Percentiles rank a stretch among this genome's conserved stretches.
phyloP scores from a whole-genome alignment of 106 monocot genomes.

The Apostasia ramifera region DNA sequence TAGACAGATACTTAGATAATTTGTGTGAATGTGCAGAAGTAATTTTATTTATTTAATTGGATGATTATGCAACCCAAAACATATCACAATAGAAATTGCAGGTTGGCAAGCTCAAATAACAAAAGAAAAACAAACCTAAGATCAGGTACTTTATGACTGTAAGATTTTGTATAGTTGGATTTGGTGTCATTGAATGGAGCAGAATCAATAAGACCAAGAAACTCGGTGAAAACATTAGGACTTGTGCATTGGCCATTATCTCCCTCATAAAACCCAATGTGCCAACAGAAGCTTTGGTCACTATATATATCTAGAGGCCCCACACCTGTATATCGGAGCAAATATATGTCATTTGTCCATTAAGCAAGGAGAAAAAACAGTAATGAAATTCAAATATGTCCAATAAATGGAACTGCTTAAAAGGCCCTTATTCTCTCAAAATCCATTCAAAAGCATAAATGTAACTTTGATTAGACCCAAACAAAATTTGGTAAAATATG shows the following conservation, averaged over 20 bases:
- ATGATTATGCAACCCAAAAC: not conserved
- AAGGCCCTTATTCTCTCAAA: not conserved
- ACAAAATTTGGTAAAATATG: no score
- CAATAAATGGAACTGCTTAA: not conserved
- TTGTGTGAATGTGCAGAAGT: no score
- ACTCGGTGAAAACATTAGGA: conserved; percentile 49
- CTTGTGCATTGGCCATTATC: conserved; percentile 51
- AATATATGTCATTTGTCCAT: not conserved
- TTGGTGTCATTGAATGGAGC: conserved; percentile 36
- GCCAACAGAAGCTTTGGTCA: conserved; percentile 52
- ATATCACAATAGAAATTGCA: not conserved
- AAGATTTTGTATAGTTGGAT: conserved; percentile 33
- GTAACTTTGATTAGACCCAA: not conserved
- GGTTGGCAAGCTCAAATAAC: not conserved
- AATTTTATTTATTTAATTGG: not conserved
- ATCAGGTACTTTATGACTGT: conserved; percentile 32
- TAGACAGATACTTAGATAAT: no score
- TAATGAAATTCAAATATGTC: not conserved
- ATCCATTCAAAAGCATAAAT: not conserved
- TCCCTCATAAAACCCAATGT: conserved; percentile 38
- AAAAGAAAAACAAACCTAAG: conserved; percentile 37
- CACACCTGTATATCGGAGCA: conserved; percentile 20
- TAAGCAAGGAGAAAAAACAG: not conserved
- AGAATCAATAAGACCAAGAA: conserved; percentile 77
- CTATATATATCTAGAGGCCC: conserved; percentile 31